Evolutionary conservation across 805 yeast genomes (phyloP), one percentile per base, ranked within the genome.

Genomic region (Cyberlindnera saturnus): DNA sequence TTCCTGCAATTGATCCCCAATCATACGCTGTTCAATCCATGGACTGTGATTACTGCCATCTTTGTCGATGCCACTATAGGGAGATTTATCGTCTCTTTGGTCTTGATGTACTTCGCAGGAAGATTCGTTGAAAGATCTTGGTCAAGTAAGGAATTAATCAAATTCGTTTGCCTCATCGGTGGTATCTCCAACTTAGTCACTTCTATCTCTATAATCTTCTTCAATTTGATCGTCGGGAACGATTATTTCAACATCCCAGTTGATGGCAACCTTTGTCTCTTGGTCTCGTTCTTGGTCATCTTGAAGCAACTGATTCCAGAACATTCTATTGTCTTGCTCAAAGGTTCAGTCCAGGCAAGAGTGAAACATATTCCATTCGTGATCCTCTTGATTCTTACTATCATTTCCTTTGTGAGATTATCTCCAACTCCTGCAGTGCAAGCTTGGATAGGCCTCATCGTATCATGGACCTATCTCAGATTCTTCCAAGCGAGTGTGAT

Each of bases 381-480:
- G 3, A 38, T 66, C 1, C 53, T 70, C 32, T 35, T 59, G 1
- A 8, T 60, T 1, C 40, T 67, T 19, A 42, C 70, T 0, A 9
- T 64, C 0, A 5, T 57, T 19, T 55, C 76, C 31, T 42, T 55
- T 38, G 18, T 57, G 42, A 34, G 56, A 34, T 48, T 55, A 40
- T 54, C 69, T 17, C 62, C 74, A 28, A 69, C 73, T 47, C 83
- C 86, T 39, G 65, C 73, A 34, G 50, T 82, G 6, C 87, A 87
- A 13, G 66, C 81, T 7, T 63, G 69, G 66, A 36, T 61, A 18
- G 79, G 82, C 38, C 88, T 90, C 53, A 62, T 86, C 39, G 66
- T 78, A 3, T 70, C 90, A 15, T 90, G 91, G 86, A 58, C 66
- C 38, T 91, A 88, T 59, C 69, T 90, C 52, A 73, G 98, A 51